Percentiles rank a stretch among this genome's conserved stretches.
phyloP scores from a whole-genome alignment of 192 early-diverging fungal genomes.

The Coemansia sp. region DNA sequence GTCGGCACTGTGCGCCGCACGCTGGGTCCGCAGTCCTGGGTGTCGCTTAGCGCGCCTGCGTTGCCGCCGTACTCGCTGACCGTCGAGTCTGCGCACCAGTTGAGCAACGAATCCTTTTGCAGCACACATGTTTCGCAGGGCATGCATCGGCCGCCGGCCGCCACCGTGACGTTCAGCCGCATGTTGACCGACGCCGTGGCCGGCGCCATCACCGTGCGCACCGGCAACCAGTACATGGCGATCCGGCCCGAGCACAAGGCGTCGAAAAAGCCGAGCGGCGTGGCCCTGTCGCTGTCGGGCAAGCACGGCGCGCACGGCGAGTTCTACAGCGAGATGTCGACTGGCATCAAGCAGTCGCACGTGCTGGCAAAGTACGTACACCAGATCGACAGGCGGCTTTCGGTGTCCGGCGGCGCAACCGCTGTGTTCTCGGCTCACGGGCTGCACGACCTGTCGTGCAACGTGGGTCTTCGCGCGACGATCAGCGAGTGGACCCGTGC shows the following conservation, averaged over 20 bases:
- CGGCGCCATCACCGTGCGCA: constrained; percentile 71
- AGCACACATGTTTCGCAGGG: constrained; percentile 47
- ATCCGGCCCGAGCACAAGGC: background rate
- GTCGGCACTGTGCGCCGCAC: constrained; percentile 75
- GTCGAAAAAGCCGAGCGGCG: constrained; percentile 20
- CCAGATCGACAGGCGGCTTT: constrained; percentile 28
- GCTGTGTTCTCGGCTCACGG: constrained; percentile 1
- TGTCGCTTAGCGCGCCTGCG: constrained; percentile 58
- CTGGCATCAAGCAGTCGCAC: constrained; percentile 19
- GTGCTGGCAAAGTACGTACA: constrained; percentile 14
- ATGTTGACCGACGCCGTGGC: constrained; percentile 61
- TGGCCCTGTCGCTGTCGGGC: constrained; percentile 15
- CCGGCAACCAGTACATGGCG: constrained; percentile 56
- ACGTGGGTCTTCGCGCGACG: constrained; percentile 14
- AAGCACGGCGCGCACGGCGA: constrained; percentile 3
- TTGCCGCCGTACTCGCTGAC: constrained; percentile 58
- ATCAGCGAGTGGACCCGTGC: constrained; percentile 48
- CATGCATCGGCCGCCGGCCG: constrained; percentile 60
- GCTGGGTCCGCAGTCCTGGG: constrained; percentile 47
- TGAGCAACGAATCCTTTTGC: constrained; percentile 12
- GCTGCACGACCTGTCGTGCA: constrained; percentile 10
- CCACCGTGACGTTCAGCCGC: constrained; percentile 62
- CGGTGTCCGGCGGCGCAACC: constrained; percentile 13
- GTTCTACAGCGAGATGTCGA: constrained; percentile 12
- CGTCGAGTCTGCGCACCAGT: constrained; percentile 55